Percentiles rank a stretch among this genome's conserved stretches.
Conservation (phyloP, 371 early-diverging fungal species). For the Apophysomyces trapeziformis region DNA sequence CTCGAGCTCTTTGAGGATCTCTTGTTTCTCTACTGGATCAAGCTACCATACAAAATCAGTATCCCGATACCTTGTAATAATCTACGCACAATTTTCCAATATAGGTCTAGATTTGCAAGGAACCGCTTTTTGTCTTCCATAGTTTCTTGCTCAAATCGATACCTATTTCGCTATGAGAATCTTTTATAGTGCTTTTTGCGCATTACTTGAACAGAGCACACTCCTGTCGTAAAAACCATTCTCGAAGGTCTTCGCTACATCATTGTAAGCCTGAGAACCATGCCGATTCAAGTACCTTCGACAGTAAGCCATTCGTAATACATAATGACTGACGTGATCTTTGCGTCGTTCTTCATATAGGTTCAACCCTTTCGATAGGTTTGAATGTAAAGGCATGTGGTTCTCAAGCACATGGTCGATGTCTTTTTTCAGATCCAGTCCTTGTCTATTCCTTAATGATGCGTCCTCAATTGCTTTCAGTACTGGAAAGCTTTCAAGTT, state of each 20-base stretch:
- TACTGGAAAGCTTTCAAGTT: conserved; percentile 42
- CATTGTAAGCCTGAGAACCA: not conserved
- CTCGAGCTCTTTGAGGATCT: conserved; percentile 37
- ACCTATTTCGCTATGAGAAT: conserved; percentile 29
- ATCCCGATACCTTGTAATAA: not conserved
- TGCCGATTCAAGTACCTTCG: conserved; percentile 54
- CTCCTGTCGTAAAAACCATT: conserved; percentile 94
- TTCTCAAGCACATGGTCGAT: conserved; percentile 62
- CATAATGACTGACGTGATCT: conserved; percentile 94
- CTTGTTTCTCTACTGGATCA: conserved; percentile 21
- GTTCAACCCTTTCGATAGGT: conserved; percentile 41
- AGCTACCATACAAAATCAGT: conserved; percentile 15
- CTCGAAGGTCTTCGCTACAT: conserved; percentile 77
- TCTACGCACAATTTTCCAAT: conserved; percentile 57
- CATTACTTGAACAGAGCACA: conserved; percentile 76
- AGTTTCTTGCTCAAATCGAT: conserved; percentile 58
- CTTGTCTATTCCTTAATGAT: conserved; percentile 68
- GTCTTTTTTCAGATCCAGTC: conserved; percentile 63
- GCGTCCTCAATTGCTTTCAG: conserved; percentile 87
- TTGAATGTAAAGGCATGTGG: conserved; percentile 72
- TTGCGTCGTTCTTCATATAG: conserved; percentile 79
- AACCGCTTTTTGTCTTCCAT: conserved; percentile 64
- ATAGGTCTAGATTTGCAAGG: conserved; percentile 55
- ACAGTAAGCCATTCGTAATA: conserved; percentile 92
- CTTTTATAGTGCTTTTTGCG: not conserved